Evolutionary conservation across 805 yeast species (phyloP).

Genomic region (Saturnispora sekii): DNA sequence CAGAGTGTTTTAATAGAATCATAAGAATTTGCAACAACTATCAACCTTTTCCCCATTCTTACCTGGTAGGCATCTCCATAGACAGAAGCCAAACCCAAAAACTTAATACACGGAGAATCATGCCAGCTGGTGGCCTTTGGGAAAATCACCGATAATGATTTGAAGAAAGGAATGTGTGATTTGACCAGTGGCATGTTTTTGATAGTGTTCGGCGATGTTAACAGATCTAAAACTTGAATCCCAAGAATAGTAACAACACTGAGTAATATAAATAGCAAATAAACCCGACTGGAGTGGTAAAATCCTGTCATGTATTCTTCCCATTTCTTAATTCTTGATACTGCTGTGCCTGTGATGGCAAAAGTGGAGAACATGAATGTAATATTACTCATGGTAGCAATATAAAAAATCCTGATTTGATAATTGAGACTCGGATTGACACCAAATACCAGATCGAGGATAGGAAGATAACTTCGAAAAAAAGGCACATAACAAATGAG

Average conservation of each 20-base stretch:
- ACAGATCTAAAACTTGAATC: background rate
- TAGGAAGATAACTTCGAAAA: no score
- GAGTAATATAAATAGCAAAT: no score
- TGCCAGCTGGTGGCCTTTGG: conserved; percentile 17
- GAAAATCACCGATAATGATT: conserved; percentile 18
- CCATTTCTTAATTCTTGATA: no score
- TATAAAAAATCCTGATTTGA: no score
- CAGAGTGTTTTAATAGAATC: conserved; percentile 45
- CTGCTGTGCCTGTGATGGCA: no score
- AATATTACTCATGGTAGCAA: no score
- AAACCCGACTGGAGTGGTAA: no score
- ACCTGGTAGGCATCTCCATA: conserved; percentile 50
- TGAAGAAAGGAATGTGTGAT: conserved; percentile 21
- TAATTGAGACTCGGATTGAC: no score
- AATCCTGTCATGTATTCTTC: no score
- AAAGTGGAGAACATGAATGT: no score
- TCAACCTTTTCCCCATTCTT: conserved; percentile 45
- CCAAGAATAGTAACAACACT: background rate
- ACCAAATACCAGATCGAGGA: no score
- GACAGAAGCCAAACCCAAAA: conserved; percentile 33
- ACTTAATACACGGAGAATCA: conserved; percentile 38
- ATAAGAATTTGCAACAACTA: conserved; percentile 60
- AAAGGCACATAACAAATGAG: no score
- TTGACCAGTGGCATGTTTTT: conserved; percentile 16
- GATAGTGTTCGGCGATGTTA: conserved; percentile 9